Conservation (phyloP, 176 grass and related monocot genomes). For the Zea luxurians region DNA sequence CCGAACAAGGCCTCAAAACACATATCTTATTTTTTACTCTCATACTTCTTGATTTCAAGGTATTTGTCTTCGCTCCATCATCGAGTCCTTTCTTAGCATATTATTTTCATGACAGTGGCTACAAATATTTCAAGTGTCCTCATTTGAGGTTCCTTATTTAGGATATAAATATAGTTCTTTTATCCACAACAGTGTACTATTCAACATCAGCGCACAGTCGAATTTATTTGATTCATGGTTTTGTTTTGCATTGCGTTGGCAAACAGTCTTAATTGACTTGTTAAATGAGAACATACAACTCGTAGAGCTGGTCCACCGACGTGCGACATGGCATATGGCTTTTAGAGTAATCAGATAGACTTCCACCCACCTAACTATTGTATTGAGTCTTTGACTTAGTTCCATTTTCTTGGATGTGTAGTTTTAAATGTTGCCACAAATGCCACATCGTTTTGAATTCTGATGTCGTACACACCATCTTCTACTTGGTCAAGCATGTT, state of each 20-base stretch:
- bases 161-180: neutral
- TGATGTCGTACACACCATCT: neutral
- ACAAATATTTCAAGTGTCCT: neutral
- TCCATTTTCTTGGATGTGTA: conserved; percentile 1
- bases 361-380: neutral
- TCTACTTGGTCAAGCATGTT: conserved; percentile 14
- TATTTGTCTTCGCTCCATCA: too few species aligned
- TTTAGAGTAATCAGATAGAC: neutral
- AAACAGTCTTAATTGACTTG: neutral
- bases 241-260: neutral
- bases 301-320: neutral
- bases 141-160: neutral
- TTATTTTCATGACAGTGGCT: neutral
- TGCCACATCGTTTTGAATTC: neutral
- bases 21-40: too few species aligned
- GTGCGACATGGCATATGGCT: neutral
- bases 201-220: neutral
- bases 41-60: too few species aligned
- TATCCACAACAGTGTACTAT: neutral
- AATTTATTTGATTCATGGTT: neutral
- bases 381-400: neutral
- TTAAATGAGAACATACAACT: too few species aligned
- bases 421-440: conserved; percentile 20
- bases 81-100: too few species aligned
- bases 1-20: too few species aligned